phyloP scores from a whole-genome alignment of 202 grass and related monocot species.

The Schoenoplectus triqueter region DNA sequence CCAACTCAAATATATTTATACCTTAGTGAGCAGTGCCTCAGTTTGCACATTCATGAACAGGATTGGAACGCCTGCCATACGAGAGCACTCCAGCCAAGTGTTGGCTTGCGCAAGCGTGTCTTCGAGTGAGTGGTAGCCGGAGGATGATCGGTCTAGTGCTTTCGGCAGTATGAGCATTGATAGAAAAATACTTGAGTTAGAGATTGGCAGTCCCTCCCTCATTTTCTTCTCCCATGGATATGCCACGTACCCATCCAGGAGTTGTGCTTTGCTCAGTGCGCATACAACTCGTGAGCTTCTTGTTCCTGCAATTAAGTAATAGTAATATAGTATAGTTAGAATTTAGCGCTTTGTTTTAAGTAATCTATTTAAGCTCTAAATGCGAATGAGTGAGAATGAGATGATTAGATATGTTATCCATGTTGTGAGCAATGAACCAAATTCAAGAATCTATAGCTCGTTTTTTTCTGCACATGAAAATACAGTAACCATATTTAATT shows the following conservation, averaged over 20 bases:
- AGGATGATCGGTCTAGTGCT: constrained; percentile 63
- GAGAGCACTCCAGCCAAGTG: constrained; percentile 78
- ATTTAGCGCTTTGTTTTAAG: neutral
- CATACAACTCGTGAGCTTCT: constrained; percentile 91
- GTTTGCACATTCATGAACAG: constrained; percentile 87
- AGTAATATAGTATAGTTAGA: neutral
- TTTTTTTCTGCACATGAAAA: neutral
- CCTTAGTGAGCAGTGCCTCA: constrained; percentile 97
- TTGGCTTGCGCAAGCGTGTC: constrained; percentile 88
- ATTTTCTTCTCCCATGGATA: constrained; percentile 98
- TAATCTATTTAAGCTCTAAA: constrained; percentile 11
- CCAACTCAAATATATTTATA: constrained; percentile 16
- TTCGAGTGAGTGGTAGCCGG: constrained; percentile 83
- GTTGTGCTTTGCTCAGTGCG: constrained; percentile 78
- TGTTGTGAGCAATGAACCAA: neutral
- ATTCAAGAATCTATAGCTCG: neutral
- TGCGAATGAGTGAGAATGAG: neutral
- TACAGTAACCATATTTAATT: neutral
- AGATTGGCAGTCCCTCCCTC: constrained; percentile 62
- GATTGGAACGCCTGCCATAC: constrained; percentile 77
- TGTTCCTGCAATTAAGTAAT: constrained; percentile 47
- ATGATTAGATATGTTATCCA: neutral
- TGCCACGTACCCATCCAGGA: constrained; percentile 86
- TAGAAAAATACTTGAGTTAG: constrained; percentile 76
- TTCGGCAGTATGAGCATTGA: constrained; percentile 86